Percentiles rank a stretch among this genome's conserved stretches.
These are phyloP conservation scores for Aeschynomene evenia DNA, from an alignment of 306 rosid species.

Conservation along the genomic window DNA sequence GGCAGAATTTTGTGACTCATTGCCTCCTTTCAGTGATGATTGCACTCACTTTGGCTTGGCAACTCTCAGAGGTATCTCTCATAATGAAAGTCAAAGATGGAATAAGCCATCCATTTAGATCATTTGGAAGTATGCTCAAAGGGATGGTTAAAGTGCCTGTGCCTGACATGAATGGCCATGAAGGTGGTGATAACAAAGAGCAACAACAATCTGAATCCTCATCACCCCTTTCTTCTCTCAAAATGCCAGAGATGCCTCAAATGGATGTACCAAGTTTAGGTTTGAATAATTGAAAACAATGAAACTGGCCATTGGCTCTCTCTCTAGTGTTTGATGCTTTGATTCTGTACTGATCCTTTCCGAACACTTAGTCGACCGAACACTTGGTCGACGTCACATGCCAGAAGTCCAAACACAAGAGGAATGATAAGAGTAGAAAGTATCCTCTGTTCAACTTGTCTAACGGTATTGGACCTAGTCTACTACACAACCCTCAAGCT, in stretches of 20 bases:
- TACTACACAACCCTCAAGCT: too few relatives aligned
- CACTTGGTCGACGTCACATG: too few relatives aligned
- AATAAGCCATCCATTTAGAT: conserved; percentile 54
- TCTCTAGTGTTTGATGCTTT: background rate
- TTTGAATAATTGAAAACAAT: conserved; percentile 14
- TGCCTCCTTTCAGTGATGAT: conserved; percentile 87
- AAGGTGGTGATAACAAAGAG: conserved; percentile 36
- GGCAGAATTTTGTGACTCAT: conserved; percentile 70
- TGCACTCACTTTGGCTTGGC: conserved; percentile 73
- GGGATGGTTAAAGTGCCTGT: conserved; percentile 38
- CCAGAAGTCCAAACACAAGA: too few relatives aligned
- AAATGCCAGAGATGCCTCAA: conserved; percentile 42
- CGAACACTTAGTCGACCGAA: too few relatives aligned
- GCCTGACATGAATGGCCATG: conserved; percentile 23
- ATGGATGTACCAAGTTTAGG: conserved; percentile 35
- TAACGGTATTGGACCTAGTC: too few relatives aligned
- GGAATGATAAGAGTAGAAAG: too few relatives aligned
- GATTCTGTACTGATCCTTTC: too few relatives aligned
- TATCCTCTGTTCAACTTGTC: too few relatives aligned
- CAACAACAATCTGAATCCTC: conserved; percentile 17
- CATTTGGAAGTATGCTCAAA: conserved; percentile 43
- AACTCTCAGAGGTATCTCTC: conserved; percentile 68
- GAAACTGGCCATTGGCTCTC: conserved; percentile 9
- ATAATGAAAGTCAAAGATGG: conserved; percentile 58
- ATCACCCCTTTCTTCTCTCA: conserved; percentile 37